Evolutionary conservation across 768 basidiomycete species (phyloP), one percentile per base, ranked within the genome.

Genomic region (Termitomyces sp.): DNA sequence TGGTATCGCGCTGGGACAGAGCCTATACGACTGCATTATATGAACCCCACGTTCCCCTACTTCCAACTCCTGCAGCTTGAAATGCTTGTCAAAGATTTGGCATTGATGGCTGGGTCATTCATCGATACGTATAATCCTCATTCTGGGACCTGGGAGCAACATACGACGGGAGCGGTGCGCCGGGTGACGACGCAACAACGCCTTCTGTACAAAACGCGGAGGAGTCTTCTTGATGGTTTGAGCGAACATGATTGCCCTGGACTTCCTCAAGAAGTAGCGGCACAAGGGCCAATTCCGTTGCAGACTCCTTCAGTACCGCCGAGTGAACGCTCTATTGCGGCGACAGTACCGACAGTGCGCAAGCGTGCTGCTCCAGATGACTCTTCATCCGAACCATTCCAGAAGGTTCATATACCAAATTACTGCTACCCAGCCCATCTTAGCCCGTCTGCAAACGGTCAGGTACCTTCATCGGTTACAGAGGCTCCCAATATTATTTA

Each of bases 81-180:
- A 8, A 71, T 79, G 8, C 74, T 89, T 58, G 75, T 84, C 4
- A 68, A 74, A 13, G 84, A 86, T 63, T 78, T 89, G 23, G 81
- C 80, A 8, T 74, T 89, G 16, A 74, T 75, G 0, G 56, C 75
- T 1, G 69, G 71, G 13, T 81, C 85, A 2, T 88, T 83, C 65
- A 72, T 89, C 47, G 88, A 89, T 62, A 76, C 82, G 3, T 89
- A 79, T 67, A 80, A 84, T 58, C 74, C 78, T 8, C 60, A 67
- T 2, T 78, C 83, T 0, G 74, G 79, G 0, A 80, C 85, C 56
- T 89, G 88, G 88, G 86, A 87, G 55, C 87, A 88, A 60, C 86
- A 88, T 64, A 75, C 79, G 41, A 78, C 85, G 59, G 75, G 75
- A 43, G 79, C 82, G 16, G 86, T 88, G 4, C 80, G 86, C 38